phyloP scores from a whole-genome alignment of 441 rosid genomes.

The Jatropha podagrica region DNA sequence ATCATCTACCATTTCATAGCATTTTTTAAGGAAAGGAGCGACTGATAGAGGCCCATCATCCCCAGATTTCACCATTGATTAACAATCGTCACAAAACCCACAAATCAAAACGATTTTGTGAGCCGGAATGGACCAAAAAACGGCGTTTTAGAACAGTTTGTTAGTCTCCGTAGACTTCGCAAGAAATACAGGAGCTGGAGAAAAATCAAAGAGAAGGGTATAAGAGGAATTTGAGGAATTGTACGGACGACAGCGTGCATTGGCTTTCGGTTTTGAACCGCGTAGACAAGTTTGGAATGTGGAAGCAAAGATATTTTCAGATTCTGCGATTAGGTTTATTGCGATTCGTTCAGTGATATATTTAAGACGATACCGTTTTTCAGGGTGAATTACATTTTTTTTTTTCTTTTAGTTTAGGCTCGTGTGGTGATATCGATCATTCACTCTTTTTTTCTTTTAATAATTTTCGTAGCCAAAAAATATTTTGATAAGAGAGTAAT shows the following conservation, averaged over 20 bases:
- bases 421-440: too few species aligned
- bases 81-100: background rate
- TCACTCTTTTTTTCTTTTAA: too few species aligned
- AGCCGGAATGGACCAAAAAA: background rate
- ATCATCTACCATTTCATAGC: conserved; percentile 92
- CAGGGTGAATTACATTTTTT: background rate
- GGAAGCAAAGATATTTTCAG: background rate
- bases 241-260: background rate
- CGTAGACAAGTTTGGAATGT: background rate
- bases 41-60: conserved; percentile 42
- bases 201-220: conserved; percentile 1
- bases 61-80: conserved; percentile 66
- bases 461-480: too few species aligned
- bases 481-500: too few species aligned
- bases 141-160: background rate
- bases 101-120: background rate
- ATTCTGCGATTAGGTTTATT: background rate
- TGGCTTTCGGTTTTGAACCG: background rate
- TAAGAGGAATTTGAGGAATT: background rate
- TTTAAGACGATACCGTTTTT: background rate
- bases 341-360: background rate
- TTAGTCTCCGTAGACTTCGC: background rate
- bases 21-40: conserved; percentile 81
- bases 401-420: too few species aligned
- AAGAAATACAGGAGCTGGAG: background rate